These are phyloP conservation scores for Acrocalymma vagum DNA, from an alignment of 2,329 filamentous ascomycete genomes.

Conservation along the genomic window DNA sequence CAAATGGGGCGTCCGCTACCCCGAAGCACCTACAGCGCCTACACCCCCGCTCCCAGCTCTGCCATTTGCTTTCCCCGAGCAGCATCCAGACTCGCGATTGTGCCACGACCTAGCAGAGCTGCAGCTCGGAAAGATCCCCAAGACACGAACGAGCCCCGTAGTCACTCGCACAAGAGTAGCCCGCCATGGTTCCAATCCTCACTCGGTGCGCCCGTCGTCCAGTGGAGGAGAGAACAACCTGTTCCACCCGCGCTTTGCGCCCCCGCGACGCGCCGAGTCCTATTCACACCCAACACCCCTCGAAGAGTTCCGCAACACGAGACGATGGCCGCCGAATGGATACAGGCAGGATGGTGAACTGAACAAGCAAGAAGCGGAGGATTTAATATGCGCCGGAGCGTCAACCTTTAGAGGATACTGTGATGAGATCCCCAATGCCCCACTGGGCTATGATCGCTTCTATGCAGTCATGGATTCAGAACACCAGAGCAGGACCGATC, in stretches of 20 bases:
- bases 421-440: constrained; percentile 46
- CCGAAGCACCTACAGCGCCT: constrained; percentile 32
- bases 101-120: constrained; percentile 32
- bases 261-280: constrained; percentile 40
- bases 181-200: constrained; percentile 47
- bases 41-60: constrained; percentile 31
- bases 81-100: constrained; percentile 29
- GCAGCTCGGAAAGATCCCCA: constrained; percentile 34
- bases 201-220: constrained; percentile 38
- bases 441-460: constrained; percentile 47
- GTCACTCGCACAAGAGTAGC: constrained; percentile 42
- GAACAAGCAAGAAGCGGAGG: constrained; percentile 42
- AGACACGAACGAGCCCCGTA: constrained; percentile 44
- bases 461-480: constrained; percentile 52
- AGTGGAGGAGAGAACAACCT: constrained; percentile 41
- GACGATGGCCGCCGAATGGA: constrained; percentile 51
- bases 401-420: constrained; percentile 51
- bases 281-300: constrained; percentile 47
- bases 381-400: constrained; percentile 48
- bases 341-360: constrained; percentile 43
- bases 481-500: constrained; percentile 47
- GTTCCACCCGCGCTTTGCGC: constrained; percentile 32
- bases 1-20: constrained; percentile 31
- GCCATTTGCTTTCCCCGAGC: constrained; percentile 37
- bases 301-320: constrained; percentile 45